These are phyloP conservation scores for Cladosporium halotolerans DNA, from an alignment of 2,329 filamentous ascomycete species.

Conservation along the genomic window DNA sequence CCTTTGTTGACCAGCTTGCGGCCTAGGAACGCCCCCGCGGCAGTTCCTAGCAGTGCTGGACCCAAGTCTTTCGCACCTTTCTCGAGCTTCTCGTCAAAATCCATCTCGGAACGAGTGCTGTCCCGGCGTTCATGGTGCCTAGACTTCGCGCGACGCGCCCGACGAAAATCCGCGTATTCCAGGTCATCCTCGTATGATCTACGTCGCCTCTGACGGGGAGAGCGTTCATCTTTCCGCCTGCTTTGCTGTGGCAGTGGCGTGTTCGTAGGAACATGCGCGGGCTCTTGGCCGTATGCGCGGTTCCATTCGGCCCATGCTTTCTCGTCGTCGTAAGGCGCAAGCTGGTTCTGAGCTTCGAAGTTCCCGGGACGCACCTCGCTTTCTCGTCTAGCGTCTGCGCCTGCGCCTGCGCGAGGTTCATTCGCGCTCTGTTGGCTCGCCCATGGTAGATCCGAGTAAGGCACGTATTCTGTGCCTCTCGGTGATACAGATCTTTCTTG, in stretches of 20 bases:
- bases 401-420: neutral
- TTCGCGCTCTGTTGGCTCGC: neutral
- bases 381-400: neutral
- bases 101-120: slow-evolving; percentile 46
- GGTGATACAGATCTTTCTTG: slow-evolving; percentile 1
- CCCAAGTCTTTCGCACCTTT: neutral
- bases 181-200: slow-evolving; percentile 20
- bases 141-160: slow-evolving; percentile 51
- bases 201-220: neutral
- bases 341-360: slow-evolving; percentile 1
- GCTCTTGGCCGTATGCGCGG: slow-evolving; percentile 9
- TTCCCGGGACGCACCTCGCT: neutral
- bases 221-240: neutral
- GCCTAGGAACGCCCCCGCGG: slow-evolving; percentile 6
- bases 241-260: slow-evolving; percentile 33
- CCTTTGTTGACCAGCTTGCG: slow-evolving; percentile 8
- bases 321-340: slow-evolving; percentile 13
- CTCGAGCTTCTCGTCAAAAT: neutral
- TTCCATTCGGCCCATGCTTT: slow-evolving; percentile 11
- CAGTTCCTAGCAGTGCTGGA: slow-evolving; percentile 7
- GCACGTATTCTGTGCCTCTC: neutral
- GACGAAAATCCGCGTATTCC: slow-evolving; percentile 40
- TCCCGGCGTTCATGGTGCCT: slow-evolving; percentile 40
- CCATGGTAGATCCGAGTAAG: neutral
- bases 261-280: neutral